Base-by-base conservation (phyloP, 495 filamentous ascomycete genomes). In the Lasiosphaeris hirsuta region DNA sequence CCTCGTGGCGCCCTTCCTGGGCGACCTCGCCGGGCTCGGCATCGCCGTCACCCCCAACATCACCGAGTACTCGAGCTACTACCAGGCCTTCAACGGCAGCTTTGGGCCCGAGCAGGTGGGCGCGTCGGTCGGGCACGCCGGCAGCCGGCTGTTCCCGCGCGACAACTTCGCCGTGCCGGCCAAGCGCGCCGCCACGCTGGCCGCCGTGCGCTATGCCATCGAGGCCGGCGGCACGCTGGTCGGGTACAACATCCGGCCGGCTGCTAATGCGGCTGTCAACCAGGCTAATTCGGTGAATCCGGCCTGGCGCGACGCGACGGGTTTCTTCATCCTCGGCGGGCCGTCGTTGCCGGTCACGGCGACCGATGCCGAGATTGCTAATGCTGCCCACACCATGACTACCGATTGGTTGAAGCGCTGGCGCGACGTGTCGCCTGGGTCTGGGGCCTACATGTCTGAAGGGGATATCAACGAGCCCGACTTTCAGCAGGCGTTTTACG, bases 401-500 rank as follows among this genome's bases (percentile, higher is more conserved):
- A 71, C 77, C 43, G 75, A 75, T 37, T 82, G 82, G 67, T 75
- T 79, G 35, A 59, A 61, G 59, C 7, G 61, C 43, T 70, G 70
- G 75, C 56, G 70, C 19, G 71, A 66, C 10, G 66, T 79, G 15
- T 70, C 69, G n/a, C 74, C 73, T 0, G 71, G 70, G 1, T 63
- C 66, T 1, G 79, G 78, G 3, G 61, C 73, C 8, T 81, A 80
- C 62, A 54, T 79, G 58, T 75, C 75, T 44, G 79, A 82, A 64
- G 78, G 69, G 2, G 79, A 85, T 63, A 73, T 79, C 37, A 67
- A 74, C 17, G 81, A 86, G 69, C 82, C 84, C 0, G 61, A 84
- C 54, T 86, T 80, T 72, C 78, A 86, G 69, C 67, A 78, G 66
- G 65, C 75, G 5, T 86, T 84, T 66, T 87, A 79, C 51, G 84